These are phyloP conservation scores for Blastobotrys illinoisensis DNA, from an alignment of 1,139 yeast genomes.

Conservation along the genomic window DNA sequence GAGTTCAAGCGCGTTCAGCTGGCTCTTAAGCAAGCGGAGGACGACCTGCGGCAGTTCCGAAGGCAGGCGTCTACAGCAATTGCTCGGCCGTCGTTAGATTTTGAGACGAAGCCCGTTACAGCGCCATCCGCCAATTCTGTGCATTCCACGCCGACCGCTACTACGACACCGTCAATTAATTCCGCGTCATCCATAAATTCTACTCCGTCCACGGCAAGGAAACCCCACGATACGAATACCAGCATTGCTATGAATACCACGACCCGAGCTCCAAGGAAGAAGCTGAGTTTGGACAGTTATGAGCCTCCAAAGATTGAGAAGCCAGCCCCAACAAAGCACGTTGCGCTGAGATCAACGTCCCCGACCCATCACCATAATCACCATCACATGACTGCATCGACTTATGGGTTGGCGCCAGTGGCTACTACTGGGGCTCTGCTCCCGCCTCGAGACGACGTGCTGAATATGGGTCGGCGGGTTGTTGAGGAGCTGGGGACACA, in stretches of 20 bases:
- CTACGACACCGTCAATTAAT: too few relatives aligned
- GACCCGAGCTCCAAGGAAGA: background rate
- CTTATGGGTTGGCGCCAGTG: background rate
- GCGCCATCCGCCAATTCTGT: background rate
- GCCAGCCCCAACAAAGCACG: background rate
- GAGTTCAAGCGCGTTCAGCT: slow-evolving; percentile 30
- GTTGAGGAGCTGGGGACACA: slow-evolving; percentile 33
- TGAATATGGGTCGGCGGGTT: slow-evolving; percentile 31
- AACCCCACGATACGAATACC: background rate
- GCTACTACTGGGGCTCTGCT: background rate
- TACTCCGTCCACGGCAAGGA: background rate
- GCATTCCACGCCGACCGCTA: background rate
- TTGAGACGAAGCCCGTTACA: background rate
- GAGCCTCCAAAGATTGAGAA: background rate
- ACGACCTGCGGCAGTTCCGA: slow-evolving; percentile 24
- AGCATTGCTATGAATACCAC: background rate
- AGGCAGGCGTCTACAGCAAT: slow-evolving; percentile 19
- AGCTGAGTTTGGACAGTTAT: background rate
- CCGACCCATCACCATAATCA: background rate
- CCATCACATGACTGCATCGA: background rate
- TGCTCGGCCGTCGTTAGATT: background rate
- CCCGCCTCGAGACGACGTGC: slow-evolving; percentile 25
- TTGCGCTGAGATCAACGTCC: background rate
- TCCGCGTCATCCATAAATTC: background rate
- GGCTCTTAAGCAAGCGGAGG: slow-evolving; percentile 28